Evolutionary conservation across 805 yeast genomes (phyloP), one percentile per base, ranked within the genome.

Genomic region (Schwanniomyces sp.): DNA sequence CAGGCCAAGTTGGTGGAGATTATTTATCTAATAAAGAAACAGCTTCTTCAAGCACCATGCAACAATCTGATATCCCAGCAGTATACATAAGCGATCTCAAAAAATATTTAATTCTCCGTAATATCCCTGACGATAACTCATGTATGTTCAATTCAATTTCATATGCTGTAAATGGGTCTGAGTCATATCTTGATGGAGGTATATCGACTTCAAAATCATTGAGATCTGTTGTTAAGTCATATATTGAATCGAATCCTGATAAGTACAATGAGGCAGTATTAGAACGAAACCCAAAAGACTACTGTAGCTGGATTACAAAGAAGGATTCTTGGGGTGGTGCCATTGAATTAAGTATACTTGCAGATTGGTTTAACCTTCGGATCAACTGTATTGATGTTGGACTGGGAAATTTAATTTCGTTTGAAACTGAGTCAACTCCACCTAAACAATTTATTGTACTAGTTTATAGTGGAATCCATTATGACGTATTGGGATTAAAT

Each of bases 311-410:
- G 92, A 87, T 87, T 18, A 53, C 59, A 40, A 67, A 75, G 47
- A 75, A 75, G 16, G 81, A 75, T 30, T 76, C 86, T 14, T 87
- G 94, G 95, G 95, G 95, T 27, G 95, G 95, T 6, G 92, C 89
- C 2, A 86, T 87, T 41, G 95, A 87, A 59, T 64, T 86, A 40
- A 80, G 82, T 7, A 84, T 87, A 6, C 59, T 87, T 26, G 74
- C 88, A 1, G 70, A 74, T 29, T 72, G 75, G 51, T 70, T 84
- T 36, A 68, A 70, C 5, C 63, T 84, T 5, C 70, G 78, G 3
- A 81, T 87, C 37, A 69, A 75, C 45, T 81, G 89, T 9, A 60
- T 85, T 26, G 94, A 87, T 56, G 80, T 87, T 21, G 85, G 81
- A 54, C 81, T 81, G 49, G 80, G 80, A 5, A 70, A 81, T 24